These are phyloP conservation scores for Barbarea vulgaris DNA, from an alignment of 345 rosid species.

Conservation along the genomic window DNA sequence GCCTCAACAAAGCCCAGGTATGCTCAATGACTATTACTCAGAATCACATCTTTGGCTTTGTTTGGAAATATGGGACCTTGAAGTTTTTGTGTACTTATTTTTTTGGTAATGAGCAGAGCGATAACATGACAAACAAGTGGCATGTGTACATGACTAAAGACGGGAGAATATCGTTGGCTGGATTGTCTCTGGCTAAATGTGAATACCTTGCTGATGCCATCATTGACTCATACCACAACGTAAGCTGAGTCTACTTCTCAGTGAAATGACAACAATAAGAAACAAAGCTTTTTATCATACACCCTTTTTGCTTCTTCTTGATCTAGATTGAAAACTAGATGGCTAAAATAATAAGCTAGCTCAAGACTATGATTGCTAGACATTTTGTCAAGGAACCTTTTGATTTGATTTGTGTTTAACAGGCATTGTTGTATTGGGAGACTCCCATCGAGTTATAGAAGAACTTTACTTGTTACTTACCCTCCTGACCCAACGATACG, in stretches of 20 bases:
- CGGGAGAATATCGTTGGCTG: conserved; percentile 92
- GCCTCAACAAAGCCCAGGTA: conserved; percentile 92
- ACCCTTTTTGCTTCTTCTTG: conserved; percentile 6
- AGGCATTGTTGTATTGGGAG: conserved; percentile 44
- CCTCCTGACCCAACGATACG: not conserved
- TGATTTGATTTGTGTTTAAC: conserved; percentile 23
- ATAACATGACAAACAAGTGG: conserved; percentile 92
- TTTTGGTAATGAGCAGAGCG: conserved; percentile 49
- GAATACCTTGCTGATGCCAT: conserved; percentile 93
- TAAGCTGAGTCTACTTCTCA: conserved; percentile 47
- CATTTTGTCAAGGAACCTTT: conserved; percentile 19
- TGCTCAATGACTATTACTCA: not conserved
- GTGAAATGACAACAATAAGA: conserved; percentile 6
- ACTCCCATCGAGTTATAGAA: conserved; percentile 43
- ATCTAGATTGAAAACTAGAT: conserved; percentile 7
- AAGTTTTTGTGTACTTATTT: not conserved
- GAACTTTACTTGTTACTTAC: conserved; percentile 7
- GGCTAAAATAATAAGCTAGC: conserved; percentile 31
- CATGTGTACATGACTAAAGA: conserved; percentile 95
- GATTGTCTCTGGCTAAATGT: conserved; percentile 88
- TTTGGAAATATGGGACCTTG: not conserved
- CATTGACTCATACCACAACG: conserved; percentile 78
- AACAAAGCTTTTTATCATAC: conserved; percentile 2
- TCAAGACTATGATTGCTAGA: not conserved
- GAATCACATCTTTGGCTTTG: not conserved